Percentiles rank a stretch among this genome's conserved stretches.
Evolutionary conservation across 176 grass and related monocot genomes (phyloP).

Genomic region (Musa acuminata): DNA sequence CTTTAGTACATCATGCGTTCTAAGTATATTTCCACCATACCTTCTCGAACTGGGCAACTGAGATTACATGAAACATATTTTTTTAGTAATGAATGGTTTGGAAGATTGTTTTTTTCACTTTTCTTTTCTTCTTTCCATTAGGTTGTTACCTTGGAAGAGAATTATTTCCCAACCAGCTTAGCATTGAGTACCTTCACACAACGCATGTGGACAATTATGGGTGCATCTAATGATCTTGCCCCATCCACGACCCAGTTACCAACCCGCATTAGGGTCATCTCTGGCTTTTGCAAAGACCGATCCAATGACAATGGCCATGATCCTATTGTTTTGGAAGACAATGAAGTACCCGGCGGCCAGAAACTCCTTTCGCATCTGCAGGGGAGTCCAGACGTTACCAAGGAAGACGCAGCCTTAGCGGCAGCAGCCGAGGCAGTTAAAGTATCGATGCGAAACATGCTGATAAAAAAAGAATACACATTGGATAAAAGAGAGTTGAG

Average conservation of each 20-base stretch:
- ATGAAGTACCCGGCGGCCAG: slow-evolving; percentile 45
- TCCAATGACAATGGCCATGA: neutral
- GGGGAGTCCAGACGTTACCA: slow-evolving; percentile 45
- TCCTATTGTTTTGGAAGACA: slow-evolving; percentile 40
- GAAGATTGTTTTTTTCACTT: neutral
- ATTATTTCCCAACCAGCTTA: slow-evolving; percentile 78
- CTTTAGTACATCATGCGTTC: neutral
- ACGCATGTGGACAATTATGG: slow-evolving; percentile 74
- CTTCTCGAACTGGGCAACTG: neutral
- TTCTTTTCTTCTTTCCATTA: slow-evolving; percentile 16
- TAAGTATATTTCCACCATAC: neutral
- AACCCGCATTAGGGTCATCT: slow-evolving; percentile 44
- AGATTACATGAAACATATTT: neutral
- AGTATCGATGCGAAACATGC: slow-evolving; percentile 70
- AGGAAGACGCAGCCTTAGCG: slow-evolving; percentile 56
- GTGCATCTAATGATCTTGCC: slow-evolving; percentile 58
- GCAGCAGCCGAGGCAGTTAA: slow-evolving; percentile 47
- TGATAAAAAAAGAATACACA: slow-evolving; percentile 90
- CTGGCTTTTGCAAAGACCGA: slow-evolving; percentile 20
- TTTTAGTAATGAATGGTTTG: neutral
- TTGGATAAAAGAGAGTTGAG: slow-evolving; percentile 72
- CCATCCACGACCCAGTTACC: slow-evolving; percentile 29
- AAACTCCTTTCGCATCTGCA: slow-evolving; percentile 70
- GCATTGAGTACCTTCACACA: slow-evolving; percentile 30
- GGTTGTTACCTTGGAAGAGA: slow-evolving; percentile 55